phyloP scores from a whole-genome alignment of 2,329 filamentous ascomycete genomes.

The Cytospora leucostoma region DNA sequence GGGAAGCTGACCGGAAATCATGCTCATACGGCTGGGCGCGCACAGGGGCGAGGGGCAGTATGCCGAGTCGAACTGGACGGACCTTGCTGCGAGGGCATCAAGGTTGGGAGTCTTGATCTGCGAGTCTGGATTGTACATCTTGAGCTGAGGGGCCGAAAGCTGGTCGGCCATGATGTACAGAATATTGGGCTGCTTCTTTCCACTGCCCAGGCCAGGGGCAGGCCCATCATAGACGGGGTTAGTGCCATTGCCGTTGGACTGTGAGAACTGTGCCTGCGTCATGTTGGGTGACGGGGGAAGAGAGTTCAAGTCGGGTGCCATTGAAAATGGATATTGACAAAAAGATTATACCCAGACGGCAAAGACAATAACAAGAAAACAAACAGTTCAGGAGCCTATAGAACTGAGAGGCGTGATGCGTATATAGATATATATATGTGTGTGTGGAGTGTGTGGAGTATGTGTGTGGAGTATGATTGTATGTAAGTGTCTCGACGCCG shows the following conservation, averaged over 20 bases:
- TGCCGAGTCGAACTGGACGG: slow-evolving; percentile 89
- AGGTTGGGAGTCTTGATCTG: slow-evolving; percentile 92
- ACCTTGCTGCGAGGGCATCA: slow-evolving; percentile 75
- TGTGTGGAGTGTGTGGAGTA: not conserved
- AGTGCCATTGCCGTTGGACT: slow-evolving; percentile 31
- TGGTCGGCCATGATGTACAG: slow-evolving; percentile 98
- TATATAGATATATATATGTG: not conserved
- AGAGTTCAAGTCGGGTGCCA: slow-evolving; percentile 76
- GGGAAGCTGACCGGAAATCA: slow-evolving; percentile 89
- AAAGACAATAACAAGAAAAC: slow-evolving; percentile 17
- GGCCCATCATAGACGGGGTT: slow-evolving; percentile 22
- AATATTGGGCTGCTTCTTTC: slow-evolving; percentile 62
- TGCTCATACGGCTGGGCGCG: slow-evolving; percentile 88
- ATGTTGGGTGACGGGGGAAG: slow-evolving; percentile 55
- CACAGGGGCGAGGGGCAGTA: slow-evolving; percentile 95
- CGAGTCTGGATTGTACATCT: slow-evolving; percentile 86
- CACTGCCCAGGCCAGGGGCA: slow-evolving; percentile 20
- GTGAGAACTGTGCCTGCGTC: slow-evolving; percentile 17
- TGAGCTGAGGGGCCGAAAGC: slow-evolving; percentile 84
- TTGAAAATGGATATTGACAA: slow-evolving; percentile 37
- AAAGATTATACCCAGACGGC: slow-evolving; percentile 12
- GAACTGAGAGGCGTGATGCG: not conserved
- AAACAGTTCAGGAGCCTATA: not conserved
- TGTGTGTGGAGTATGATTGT: not conserved
- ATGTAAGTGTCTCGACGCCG: not conserved